These are phyloP conservation scores for Leishmania amazonensis DNA, from an alignment of 208 protist genomes.

Conservation along the genomic window DNA sequence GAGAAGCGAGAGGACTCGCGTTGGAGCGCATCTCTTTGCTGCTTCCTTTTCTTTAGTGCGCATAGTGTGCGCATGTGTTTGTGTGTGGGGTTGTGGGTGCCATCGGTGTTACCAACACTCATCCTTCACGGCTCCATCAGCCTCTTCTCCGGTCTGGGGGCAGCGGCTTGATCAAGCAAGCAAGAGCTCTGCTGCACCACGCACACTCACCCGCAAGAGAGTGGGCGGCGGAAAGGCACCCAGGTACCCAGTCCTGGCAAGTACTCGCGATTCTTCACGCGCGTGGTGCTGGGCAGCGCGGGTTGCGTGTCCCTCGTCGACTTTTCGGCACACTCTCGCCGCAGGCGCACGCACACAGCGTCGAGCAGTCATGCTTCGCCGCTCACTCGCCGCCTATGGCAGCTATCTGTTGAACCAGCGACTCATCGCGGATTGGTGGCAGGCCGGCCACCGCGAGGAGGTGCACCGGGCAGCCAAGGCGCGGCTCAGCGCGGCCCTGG, in stretches of 20 bases:
- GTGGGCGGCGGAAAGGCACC: background rate
- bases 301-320: background rate
- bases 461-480: conserved; percentile 49
- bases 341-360: too few species aligned
- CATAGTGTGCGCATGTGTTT: background rate
- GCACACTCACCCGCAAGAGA: background rate
- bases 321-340: background rate
- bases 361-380: conserved; percentile 30
- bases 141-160: background rate
- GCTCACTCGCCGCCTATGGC: conserved; percentile 26
- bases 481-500: conserved; percentile 40
- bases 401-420: conserved; percentile 66
- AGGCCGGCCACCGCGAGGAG: conserved; percentile 76
- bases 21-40: background rate
- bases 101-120: background rate
- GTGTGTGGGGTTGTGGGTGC: background rate
- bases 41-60: background rate
- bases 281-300: background rate
- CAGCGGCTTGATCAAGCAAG: background rate
- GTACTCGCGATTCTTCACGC: background rate
- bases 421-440: conserved; percentile 83
- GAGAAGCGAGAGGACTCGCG: background rate
- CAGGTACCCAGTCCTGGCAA: background rate
- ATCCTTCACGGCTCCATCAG: background rate
- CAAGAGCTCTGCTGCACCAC: background rate